Evolutionary conservation across 768 basidiomycete genomes (phyloP).

Genomic region (Collybia nuda): DNA sequence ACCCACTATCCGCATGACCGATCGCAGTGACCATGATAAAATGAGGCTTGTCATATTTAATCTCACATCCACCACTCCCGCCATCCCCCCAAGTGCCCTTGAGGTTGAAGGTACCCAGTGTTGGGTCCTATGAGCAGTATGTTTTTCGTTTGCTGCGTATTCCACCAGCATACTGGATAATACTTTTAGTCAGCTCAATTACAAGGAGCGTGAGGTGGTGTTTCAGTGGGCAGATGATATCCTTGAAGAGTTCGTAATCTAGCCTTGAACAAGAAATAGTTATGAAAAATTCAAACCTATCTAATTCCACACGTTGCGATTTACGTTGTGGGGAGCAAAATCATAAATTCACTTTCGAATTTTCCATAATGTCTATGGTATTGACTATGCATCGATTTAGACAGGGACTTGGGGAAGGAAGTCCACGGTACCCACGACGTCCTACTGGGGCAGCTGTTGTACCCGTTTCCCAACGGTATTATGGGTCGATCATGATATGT

Average conservation of each 20-base stretch:
- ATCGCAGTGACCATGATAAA: constrained; percentile 43
- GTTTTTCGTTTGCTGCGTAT: constrained; percentile 87
- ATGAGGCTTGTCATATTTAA: constrained; percentile 48
- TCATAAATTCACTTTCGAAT: too few species aligned
- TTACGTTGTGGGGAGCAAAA: too few species aligned
- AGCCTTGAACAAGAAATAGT: too few species aligned
- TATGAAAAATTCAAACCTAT: too few species aligned
- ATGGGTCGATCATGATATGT: too few species aligned
- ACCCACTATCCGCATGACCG: constrained; percentile 29
- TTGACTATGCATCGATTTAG: too few species aligned
- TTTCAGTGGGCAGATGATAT: constrained; percentile 95
- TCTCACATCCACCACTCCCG: constrained; percentile 79
- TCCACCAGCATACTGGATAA: constrained; percentile 96
- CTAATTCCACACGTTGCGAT: too few species aligned
- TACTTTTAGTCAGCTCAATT: constrained; percentile 82
- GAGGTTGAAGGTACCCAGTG: constrained; percentile 80
- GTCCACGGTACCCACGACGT: too few species aligned
- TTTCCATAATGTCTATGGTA: too few species aligned
- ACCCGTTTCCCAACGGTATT: too few species aligned
- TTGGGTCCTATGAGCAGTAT: constrained; percentile 76
- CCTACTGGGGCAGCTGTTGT: too few species aligned
- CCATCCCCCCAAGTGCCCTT: constrained; percentile 74
- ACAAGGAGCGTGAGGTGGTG: constrained; percentile 92
- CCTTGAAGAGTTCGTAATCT: constrained; percentile 83
- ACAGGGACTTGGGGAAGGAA: too few species aligned